Evolutionary conservation across 1,284 basidiomycete species (phyloP).

Genomic region (Fomitopsis schrenkii): DNA sequence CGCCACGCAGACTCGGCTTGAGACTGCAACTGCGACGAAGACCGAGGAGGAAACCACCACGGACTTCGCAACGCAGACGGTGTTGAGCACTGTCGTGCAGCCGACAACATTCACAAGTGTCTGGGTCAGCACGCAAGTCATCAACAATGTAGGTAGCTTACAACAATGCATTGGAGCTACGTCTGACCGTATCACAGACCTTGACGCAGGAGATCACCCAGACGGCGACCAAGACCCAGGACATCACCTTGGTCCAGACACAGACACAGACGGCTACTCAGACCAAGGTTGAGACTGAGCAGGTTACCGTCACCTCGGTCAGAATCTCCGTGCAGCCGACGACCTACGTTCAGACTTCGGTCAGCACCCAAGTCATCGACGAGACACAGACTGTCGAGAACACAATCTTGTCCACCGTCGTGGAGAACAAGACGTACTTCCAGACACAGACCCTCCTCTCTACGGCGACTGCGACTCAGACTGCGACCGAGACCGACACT

Average conservation of each 20-base stretch:
- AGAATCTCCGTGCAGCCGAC: constrained; percentile 35
- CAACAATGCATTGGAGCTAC: not conserved
- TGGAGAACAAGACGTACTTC: constrained; percentile 16
- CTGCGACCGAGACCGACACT: constrained; percentile 36
- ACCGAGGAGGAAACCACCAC: constrained; percentile 25
- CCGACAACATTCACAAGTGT: constrained; percentile 51
- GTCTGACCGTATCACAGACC: constrained; percentile 17
- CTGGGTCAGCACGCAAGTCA: constrained; percentile 53
- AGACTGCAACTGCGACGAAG: constrained; percentile 29
- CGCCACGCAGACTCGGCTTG: constrained; percentile 29
- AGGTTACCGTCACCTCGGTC: constrained; percentile 23
- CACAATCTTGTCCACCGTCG: constrained; percentile 19
- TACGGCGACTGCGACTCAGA: constrained; percentile 40
- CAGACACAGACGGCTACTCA: constrained; percentile 26
- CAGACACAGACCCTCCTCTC: constrained; percentile 37
- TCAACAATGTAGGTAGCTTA: constrained; percentile 47
- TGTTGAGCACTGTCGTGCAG: constrained; percentile 25
- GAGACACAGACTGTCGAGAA: constrained; percentile 36
- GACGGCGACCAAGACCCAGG: constrained; percentile 32
- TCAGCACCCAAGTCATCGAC: constrained; percentile 56
- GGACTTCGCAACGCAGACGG: constrained; percentile 22
- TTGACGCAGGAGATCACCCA: constrained; percentile 28
- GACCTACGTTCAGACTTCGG: constrained; percentile 52
- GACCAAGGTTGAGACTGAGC: constrained; percentile 24
- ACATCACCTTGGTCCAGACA: constrained; percentile 27